Evolutionary conservation across 2,329 filamentous ascomycete species (phyloP), one percentile per base, ranked within the genome.

Genomic region (Peltaster fructicola): DNA sequence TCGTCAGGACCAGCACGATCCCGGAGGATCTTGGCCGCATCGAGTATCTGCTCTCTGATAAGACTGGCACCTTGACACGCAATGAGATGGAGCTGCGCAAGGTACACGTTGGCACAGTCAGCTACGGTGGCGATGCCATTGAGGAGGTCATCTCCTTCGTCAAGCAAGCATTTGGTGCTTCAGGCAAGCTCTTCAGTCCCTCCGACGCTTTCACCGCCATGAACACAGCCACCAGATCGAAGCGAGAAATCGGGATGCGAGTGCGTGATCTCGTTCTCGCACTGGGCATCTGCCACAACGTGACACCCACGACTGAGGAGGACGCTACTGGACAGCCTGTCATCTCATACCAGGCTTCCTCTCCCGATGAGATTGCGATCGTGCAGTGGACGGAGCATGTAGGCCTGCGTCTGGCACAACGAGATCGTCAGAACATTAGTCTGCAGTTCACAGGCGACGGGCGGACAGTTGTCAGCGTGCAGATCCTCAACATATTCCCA

Each of bases 61-160:
- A 98, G 53, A 98, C 88, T 1, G 88, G 88, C n/a, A 98, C 88
- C 2, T 53, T 98, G 31, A 98, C 88, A 1, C 82, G 95, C 40
- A 98, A 98, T 43, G 68, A 36, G 26, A 39, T 43, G 29, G 85
- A 93, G 45, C 75, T 98, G 65, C 92, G 90, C 48, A 98, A 98
- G 53, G 85, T 98, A 5, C 90, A 98, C 43, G 80, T 98, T 26
- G 88, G 90, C 7, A 98, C 88, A 7, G 88, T 95, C 2, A 95
- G 85, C 1, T 98, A 98, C 44, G 88, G 85, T 16, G 92, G 92
- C 39, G 88, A 98, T 46, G 85, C 88, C 7, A 98, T 98, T 88
- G 88, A 95, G 39, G 90, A 98, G 54, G 88, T 98, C 8, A 59
- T 70, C 8, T 67, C 77, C 0, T 93, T 92, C 45, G 67, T 98